Percentiles rank a stretch among this genome's conserved stretches.
These are phyloP conservation scores for Rubia peregrina DNA, from an alignment of 305 asterid species.

Conservation along the genomic window DNA sequence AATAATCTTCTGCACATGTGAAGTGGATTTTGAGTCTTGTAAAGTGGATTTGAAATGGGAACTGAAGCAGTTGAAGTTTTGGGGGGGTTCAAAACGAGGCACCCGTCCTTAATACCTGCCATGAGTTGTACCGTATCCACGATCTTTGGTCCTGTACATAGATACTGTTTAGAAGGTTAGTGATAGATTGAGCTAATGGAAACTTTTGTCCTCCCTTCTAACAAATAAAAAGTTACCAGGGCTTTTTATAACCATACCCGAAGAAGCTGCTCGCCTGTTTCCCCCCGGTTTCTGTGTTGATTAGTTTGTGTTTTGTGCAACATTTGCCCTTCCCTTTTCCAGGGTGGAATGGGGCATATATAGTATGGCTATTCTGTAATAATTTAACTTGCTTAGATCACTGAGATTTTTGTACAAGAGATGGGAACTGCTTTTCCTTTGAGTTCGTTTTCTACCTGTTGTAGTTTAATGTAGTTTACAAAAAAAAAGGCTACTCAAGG, in stretches of 20 bases:
- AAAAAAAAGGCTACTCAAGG: not conserved
- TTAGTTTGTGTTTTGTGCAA: not conserved
- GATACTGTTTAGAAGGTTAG: slow-evolving; percentile 18
- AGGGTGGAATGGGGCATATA: slow-evolving; percentile 2
- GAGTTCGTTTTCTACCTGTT: not conserved
- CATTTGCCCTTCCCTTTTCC: not conserved
- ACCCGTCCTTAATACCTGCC: not conserved
- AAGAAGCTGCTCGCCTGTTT: not conserved
- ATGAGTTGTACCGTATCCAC: slow-evolving; percentile 10
- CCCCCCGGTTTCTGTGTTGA: not conserved
- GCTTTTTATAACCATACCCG: slow-evolving; percentile 13
- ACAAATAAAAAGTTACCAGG: slow-evolving; percentile 23
- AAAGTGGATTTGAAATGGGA: not conserved
- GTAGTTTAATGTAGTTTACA: not conserved
- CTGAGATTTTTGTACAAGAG: not conserved
- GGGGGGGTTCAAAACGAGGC: not conserved
- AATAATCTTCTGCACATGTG: slow-evolving; percentile 70
- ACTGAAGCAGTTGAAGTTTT: slow-evolving; percentile 6
- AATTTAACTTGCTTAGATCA: not conserved
- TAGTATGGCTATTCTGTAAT: slow-evolving; percentile 10
- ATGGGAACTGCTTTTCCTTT: not conserved
- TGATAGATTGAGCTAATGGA: slow-evolving; percentile 13
- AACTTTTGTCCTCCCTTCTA: slow-evolving; percentile 11
- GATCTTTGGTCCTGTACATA: slow-evolving; percentile 22
- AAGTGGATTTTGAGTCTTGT: not conserved